phyloP scores from a whole-genome alignment of 345 rosid genomes.

The Salix exigua region DNA sequence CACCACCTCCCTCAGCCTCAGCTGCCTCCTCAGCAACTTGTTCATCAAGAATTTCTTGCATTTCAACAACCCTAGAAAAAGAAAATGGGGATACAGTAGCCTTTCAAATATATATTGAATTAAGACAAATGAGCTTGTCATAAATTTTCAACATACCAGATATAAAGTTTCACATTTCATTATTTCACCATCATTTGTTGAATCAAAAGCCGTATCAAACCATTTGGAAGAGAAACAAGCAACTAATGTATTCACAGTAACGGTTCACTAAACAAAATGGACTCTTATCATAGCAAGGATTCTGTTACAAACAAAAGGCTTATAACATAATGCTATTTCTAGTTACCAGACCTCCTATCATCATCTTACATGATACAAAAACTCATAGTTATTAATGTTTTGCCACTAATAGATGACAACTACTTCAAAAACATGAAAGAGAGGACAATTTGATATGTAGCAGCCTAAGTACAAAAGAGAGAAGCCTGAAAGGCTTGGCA shows the following conservation, averaged over 20 bases:
- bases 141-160: neutral
- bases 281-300: neutral
- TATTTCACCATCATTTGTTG: neutral
- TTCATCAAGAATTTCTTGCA: conserved; percentile 99
- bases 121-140: neutral
- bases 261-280: neutral
- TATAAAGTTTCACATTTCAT: neutral
- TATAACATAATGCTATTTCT: neutral
- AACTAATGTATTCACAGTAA: neutral
- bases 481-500: neutral
- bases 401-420: neutral
- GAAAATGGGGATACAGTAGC: neutral
- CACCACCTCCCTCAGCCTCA: conserved; percentile 97
- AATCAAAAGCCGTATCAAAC: conserved; percentile 1
- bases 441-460: neutral
- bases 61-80: conserved; percentile 82
- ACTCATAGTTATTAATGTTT: neutral
- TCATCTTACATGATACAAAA: neutral
- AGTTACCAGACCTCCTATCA: neutral
- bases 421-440: neutral
- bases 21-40: conserved; percentile 99
- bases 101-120: neutral
- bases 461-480: neutral
- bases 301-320: neutral
- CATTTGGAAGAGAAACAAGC: neutral